These are phyloP conservation scores for Serpula lacrymans DNA, from an alignment of 768 basidiomycete species.

Conservation along the genomic window DNA sequence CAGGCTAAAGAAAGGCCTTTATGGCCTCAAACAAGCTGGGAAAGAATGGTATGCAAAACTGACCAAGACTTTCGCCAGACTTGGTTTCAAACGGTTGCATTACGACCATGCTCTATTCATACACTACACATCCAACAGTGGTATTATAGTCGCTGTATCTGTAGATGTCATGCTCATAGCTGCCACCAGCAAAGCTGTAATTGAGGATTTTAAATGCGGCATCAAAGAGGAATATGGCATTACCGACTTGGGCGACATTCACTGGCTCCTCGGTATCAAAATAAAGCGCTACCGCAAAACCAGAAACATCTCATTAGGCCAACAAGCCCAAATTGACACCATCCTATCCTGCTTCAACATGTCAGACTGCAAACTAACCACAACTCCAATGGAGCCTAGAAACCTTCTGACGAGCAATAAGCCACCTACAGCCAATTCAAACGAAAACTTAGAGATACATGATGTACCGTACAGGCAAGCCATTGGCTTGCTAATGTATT, in stretches of 20 bases:
- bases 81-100: constrained; percentile 16
- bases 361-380: not conserved
- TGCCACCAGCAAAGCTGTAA: not conserved
- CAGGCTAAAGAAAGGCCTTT: constrained; percentile 19
- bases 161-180: constrained; percentile 27
- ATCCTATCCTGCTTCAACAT: constrained; percentile 2
- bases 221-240: constrained; percentile 13
- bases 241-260: constrained; percentile 20
- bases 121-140: too few relatives aligned
- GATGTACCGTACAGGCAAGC: too few relatives aligned
- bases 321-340: constrained; percentile 8
- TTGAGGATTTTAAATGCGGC: constrained; percentile 6
- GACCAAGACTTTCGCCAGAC: constrained; percentile 10
- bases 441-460: too few relatives aligned
- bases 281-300: constrained; percentile 3
- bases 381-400: constrained; percentile 1
- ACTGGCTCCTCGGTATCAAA: constrained; percentile 24
- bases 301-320: not conserved
- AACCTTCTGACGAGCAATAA: not conserved
- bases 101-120: too few relatives aligned
- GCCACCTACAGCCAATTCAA: not conserved
- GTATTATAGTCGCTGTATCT: constrained; percentile 26
- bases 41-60: constrained; percentile 28
- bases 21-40: constrained; percentile 29
- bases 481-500: too few relatives aligned